Evolutionary conservation across 75 land plant genomes (phyloP).

Genomic region (Pinus taeda): DNA sequence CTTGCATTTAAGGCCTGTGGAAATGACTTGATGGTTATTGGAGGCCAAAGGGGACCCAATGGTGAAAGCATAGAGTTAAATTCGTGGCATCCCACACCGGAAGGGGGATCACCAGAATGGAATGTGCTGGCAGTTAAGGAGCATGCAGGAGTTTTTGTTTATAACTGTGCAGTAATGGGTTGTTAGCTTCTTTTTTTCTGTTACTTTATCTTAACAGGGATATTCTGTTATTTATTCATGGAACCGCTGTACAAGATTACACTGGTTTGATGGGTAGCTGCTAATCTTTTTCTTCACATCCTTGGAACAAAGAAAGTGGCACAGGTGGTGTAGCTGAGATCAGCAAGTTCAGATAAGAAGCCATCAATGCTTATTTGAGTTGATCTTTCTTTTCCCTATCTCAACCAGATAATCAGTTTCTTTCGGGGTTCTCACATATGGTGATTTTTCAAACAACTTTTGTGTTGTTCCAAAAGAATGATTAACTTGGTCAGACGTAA

Average conservation of each 20-base stretch:
- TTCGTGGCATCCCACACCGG: constrained; percentile 34
- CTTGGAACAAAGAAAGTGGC: background rate
- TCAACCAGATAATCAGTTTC: background rate
- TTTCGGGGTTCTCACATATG: background rate
- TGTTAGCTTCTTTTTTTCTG: constrained; percentile 13
- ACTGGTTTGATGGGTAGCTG: constrained; percentile 7
- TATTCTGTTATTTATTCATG: constrained; percentile 2
- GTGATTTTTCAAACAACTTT: background rate
- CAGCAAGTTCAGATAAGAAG: background rate
- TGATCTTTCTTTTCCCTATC: background rate
- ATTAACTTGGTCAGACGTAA: background rate
- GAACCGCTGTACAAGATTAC: constrained; percentile 8
- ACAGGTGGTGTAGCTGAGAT: background rate
- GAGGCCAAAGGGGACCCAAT: constrained; percentile 41
- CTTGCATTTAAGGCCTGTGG: constrained; percentile 60
- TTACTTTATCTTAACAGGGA: background rate
- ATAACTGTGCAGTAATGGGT: constrained; percentile 69
- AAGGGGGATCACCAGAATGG: constrained; percentile 20
- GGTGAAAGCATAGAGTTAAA: constrained; percentile 45
- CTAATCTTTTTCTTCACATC: constrained; percentile 1
- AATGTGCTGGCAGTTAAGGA: constrained; percentile 32
- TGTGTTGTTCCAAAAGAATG: background rate
- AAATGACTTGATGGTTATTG: constrained; percentile 32
- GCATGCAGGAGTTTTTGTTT: constrained; percentile 43
- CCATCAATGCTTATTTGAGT: background rate